phyloP scores from a whole-genome alignment of 257 asterid genomes.

The Solanum gandarillasii region DNA sequence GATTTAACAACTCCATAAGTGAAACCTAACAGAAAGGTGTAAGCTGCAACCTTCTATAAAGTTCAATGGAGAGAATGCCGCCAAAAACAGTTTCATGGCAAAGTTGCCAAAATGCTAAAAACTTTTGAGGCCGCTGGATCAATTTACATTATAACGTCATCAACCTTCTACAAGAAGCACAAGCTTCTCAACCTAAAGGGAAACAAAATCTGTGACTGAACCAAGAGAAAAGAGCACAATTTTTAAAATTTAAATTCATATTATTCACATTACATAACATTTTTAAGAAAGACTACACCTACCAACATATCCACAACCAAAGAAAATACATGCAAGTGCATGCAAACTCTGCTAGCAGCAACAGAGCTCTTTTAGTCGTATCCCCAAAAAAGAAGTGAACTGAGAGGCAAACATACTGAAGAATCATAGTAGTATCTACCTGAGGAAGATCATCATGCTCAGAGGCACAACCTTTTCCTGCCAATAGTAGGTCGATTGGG shows the following conservation, averaged over 20 bases:
- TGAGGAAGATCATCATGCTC: slow-evolving; percentile 95
- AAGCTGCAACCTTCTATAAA: neutral
- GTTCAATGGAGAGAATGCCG: neutral
- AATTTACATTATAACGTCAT: neutral
- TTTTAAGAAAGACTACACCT: neutral
- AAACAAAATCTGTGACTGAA: neutral
- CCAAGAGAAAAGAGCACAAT: neutral
- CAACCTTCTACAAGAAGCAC: neutral
- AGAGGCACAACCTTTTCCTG: slow-evolving; percentile 82
- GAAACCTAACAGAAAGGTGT: neutral
- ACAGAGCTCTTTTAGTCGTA: neutral
- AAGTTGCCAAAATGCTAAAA: neutral
- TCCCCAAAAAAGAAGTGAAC: neutral
- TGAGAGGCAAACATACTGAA: neutral
- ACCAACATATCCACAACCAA: neutral
- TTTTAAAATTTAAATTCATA: neutral
- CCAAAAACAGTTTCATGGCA: neutral
- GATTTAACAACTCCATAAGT: neutral
- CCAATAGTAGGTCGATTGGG: slow-evolving; percentile 72
- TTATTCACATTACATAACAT: neutral
- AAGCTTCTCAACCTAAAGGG: neutral
- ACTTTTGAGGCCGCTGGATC: neutral
- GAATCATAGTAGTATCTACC: slow-evolving; percentile 38
- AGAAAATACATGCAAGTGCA: neutral
- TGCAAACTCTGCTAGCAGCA: neutral